Evolutionary conservation across 495 filamentous ascomycete species (phyloP).

Genomic region (Hypoxylon lenormandii): DNA sequence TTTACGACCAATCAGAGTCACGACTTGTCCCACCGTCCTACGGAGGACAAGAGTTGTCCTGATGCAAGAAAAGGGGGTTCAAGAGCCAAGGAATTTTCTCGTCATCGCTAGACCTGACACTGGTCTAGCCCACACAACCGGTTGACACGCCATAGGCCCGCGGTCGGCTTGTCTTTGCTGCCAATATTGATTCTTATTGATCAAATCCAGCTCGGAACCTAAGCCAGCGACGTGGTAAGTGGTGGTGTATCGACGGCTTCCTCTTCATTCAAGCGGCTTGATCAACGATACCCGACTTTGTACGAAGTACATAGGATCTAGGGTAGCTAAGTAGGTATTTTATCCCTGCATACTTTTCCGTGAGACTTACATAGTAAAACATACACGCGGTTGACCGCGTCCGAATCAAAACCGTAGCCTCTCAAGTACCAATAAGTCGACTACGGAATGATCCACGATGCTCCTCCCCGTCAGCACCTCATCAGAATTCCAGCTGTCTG

Average conservation of each 20-base stretch:
- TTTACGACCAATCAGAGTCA: slow-evolving; percentile 29
- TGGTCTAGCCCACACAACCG: slow-evolving; percentile 25
- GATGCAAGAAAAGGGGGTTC: slow-evolving; percentile 46
- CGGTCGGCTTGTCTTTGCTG: slow-evolving; percentile 3
- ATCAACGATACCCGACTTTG: slow-evolving; percentile 5
- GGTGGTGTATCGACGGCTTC: not conserved
- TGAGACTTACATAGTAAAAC: slow-evolving; percentile 33
- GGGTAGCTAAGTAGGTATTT: slow-evolving; percentile 14
- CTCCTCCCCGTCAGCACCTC: slow-evolving; percentile 34
- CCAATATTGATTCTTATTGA: slow-evolving; percentile 8
- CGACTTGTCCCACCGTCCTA: slow-evolving; percentile 24
- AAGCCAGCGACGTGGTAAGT: not conserved
- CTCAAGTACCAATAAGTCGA: slow-evolving; percentile 26
- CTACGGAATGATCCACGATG: slow-evolving; percentile 35
- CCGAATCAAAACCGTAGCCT: slow-evolving; percentile 20
- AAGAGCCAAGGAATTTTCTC: slow-evolving; percentile 24
- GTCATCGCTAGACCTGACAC: slow-evolving; percentile 27
- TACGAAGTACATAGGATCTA: not conserved
- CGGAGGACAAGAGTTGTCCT: slow-evolving; percentile 31
- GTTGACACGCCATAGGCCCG: not conserved
- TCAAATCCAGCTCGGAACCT: slow-evolving; percentile 12
- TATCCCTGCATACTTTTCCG: slow-evolving; percentile 42
- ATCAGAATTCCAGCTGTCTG: slow-evolving; percentile 12
- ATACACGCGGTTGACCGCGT: slow-evolving; percentile 42
- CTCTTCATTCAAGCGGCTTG: slow-evolving; percentile 10